A percentile compares a stretch with the other conserved stretches of the same genome.
Conservation (phyloP, 140 eudicot genomes). For the Erigeron philadelphicus region DNA sequence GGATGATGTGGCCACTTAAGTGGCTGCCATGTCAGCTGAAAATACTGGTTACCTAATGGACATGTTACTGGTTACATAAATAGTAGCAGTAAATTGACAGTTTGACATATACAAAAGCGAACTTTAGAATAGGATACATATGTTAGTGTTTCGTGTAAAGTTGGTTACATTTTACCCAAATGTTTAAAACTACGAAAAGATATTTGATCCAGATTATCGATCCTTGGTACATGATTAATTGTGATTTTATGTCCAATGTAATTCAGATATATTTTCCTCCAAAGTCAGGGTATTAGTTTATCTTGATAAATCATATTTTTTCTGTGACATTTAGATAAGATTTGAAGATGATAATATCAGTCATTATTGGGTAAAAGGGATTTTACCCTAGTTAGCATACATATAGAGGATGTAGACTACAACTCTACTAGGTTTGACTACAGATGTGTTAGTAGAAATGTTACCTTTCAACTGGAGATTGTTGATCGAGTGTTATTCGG, state of each 20-base stretch:
- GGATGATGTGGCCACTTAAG: too few species aligned
- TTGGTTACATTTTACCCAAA: not conserved
- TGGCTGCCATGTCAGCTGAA: too few species aligned
- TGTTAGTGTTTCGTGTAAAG: too few species aligned
- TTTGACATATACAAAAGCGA: too few species aligned
- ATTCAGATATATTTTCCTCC: not conserved
- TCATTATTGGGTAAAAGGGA: not conserved
- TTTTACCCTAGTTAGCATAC: not conserved
- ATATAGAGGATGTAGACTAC: not conserved
- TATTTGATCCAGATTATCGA: not conserved
- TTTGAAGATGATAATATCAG: not conserved
- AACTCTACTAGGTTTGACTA: not conserved
- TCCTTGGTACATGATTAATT: not conserved
- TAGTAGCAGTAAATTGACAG: too few species aligned
- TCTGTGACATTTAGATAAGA: slow-evolving; percentile 4
- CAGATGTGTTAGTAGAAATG: not conserved
- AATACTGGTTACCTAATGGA: too few species aligned
- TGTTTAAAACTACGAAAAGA: not conserved
- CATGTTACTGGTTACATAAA: too few species aligned
- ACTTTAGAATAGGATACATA: too few species aligned
- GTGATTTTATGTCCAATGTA: not conserved
- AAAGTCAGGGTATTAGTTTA: slow-evolving; percentile 7
- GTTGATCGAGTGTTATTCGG: slow-evolving; percentile 19
- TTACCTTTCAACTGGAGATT: not conserved
- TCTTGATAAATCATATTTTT: slow-evolving; percentile 9